These are phyloP conservation scores for Penicillium nucicola DNA, from an alignment of 495 filamentous ascomycete genomes.

Conservation along the genomic window DNA sequence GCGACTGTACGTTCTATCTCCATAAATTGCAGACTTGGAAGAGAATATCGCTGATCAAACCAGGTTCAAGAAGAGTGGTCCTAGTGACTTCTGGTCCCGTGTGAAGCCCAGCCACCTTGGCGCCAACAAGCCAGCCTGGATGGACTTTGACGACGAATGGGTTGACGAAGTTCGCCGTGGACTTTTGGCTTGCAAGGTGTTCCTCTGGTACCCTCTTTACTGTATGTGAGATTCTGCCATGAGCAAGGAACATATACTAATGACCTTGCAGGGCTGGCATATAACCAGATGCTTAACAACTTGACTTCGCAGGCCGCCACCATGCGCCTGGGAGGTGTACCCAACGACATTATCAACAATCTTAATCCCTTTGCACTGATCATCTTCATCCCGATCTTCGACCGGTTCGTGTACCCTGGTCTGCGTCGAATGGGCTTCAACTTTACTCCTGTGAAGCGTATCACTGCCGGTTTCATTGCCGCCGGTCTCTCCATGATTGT, in stretches of 20 bases:
- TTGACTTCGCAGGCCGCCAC: conserved; percentile 71
- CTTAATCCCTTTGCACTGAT: conserved; percentile 73
- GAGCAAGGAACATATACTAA: too few relatives aligned
- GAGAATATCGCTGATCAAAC: not conserved
- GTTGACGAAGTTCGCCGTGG: conserved; percentile 70
- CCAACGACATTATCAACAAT: conserved; percentile 78
- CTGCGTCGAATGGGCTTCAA: conserved; percentile 60
- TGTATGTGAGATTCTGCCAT: conserved; percentile 36
- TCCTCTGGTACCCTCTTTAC: conserved; percentile 68
- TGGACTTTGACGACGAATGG: conserved; percentile 73
- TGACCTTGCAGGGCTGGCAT: conserved; percentile 44
- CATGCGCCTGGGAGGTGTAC: conserved; percentile 66
- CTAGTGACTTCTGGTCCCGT: conserved; percentile 55
- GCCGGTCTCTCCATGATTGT: conserved; percentile 62
- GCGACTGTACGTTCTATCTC: conserved; percentile 18
- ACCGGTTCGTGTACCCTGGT: conserved; percentile 64
- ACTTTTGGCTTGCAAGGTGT: conserved; percentile 65
- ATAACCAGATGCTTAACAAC: conserved; percentile 63
- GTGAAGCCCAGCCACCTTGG: conserved; percentile 62
- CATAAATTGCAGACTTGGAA: too few relatives aligned
- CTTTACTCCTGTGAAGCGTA: conserved; percentile 72
- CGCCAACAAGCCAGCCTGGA: conserved; percentile 47
- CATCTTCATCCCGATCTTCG: conserved; percentile 75
- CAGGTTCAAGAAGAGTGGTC: conserved; percentile 48
- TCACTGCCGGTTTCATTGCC: conserved; percentile 63